phyloP scores from a whole-genome alignment of 176 grass and related monocot genomes.

The Rhynchospora breviuscula region DNA sequence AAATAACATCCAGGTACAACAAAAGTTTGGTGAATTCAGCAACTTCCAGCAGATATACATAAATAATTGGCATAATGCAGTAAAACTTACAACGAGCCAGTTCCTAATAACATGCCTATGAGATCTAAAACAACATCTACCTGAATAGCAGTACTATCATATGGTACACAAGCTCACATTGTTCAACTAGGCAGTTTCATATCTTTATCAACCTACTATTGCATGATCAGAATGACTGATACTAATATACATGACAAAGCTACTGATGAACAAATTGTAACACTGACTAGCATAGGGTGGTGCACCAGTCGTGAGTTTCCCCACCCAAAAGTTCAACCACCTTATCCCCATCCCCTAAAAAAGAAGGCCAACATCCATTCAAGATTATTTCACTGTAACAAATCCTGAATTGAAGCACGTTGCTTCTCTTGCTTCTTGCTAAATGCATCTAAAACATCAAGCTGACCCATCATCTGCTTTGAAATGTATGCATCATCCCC shows the following conservation, averaged over 20 bases:
- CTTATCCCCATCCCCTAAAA: not conserved
- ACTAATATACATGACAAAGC: not conserved
- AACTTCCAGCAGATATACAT: not conserved
- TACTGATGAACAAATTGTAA: not conserved
- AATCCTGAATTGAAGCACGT: conserved; percentile 3
- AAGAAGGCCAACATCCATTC: not conserved
- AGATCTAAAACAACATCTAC: not conserved
- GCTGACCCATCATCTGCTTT: conserved; percentile 28
- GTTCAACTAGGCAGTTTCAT: not conserved
- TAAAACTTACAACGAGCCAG: not conserved
- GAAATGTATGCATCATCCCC: conserved; percentile 74
- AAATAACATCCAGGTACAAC: not conserved
- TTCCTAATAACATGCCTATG: not conserved
- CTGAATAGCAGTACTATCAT: not conserved
- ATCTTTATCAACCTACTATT: not conserved
- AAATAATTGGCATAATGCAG: not conserved
- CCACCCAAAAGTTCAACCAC: not conserved
- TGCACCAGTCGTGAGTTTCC: not conserved
- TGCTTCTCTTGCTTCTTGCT: conserved; percentile 12
- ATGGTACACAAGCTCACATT: not conserved
- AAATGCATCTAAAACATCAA: conserved; percentile 52
- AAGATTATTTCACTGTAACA: conserved; percentile 5
- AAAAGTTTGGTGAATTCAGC: not conserved
- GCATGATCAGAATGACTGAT: not conserved
- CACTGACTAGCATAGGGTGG: not conserved